Evolutionary conservation across 345 rosid genomes (phyloP), one percentile per base, ranked within the genome.

Genomic region (Populus davidiana): DNA sequence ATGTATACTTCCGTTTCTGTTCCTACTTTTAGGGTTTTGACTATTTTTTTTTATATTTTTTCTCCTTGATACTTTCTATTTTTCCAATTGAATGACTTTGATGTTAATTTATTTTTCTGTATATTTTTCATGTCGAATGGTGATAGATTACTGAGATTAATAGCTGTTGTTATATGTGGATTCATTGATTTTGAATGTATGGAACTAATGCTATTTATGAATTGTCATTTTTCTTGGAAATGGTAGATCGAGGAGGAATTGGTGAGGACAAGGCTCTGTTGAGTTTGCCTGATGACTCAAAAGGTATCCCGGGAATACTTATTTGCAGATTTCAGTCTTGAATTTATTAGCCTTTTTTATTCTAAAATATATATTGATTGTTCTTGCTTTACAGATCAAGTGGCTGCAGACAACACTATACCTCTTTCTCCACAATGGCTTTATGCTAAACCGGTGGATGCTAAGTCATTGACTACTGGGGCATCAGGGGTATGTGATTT

Each of bases 361-460:
- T 63, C 10, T 65, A 5, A 31, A n/a, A 33, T 27, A 47, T 25
- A 44, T 23, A n/a, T 44, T 44, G 41, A 25, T 69, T 36, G 25
- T 17, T 52, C 14, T 63, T 47, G 50, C 50, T 47, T 63, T 81
- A 86, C 87, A 94, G 97, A 92, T 85, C 93, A 85, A 81, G 54
- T 81, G 79, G 82, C 83, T 29, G 79, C 89, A 16, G 98, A 94
- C 68, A 92, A 81, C 89, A 90, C 89, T 88, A 92, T 92, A 29
- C 98, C 98, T 0, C 78, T 94, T 81, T 92, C 97, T 84, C 98
- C 98, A 2, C 97, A 94, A 80, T 94, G 98, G 98, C 96, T 94
- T 59, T 94, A 92, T 86, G 75, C 90, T 21, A 94, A 91, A 77
- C 90, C 96, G 27, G 86, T 73, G 36, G 98, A 94, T 66, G 79